Base-by-base conservation (phyloP, 306 rosid genomes). In the Biancaea sappan region DNA sequence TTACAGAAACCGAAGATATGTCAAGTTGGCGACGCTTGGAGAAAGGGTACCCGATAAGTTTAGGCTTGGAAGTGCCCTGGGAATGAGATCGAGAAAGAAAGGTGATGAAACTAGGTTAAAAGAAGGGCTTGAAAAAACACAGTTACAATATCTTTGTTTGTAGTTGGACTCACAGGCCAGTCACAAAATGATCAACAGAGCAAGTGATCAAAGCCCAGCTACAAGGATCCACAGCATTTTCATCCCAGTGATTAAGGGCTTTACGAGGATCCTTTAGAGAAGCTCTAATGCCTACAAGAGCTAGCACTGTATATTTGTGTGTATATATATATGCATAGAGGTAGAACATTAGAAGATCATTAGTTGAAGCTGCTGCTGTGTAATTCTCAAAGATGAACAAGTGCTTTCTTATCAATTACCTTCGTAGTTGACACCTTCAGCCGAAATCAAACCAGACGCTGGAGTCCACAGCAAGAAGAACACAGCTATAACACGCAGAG, bases 221-320 rank as follows among this genome's bases (percentile, higher is more conserved):
- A 81, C 99, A 95, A 40, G 99, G 99, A 86, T 95, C 99, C 50
- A 95, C 99, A 58, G 96, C 92, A 72, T 81, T 69, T 15, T 14
- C 79, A 78, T 95, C 98, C 99, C 99, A 95, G 61, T 73, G 90
- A 68, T 40, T 38, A 50, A 95, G 87, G 47, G 81, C 84, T 28
- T 77, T 75, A 56, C 72, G 86, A 76, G 98, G 97, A 71, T 92
- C 99, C 71, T 57, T 58, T 10, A 95, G 76, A 44, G 84, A 69
- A 8, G 21, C 21, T 62, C 74, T 92, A 52, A 95, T 84, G 31
- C 70, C 66, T 78, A 88, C 88, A 78, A 95, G 66, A 57, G 99
- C 98, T 85, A 74, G 84, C 56, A 95, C 99, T 95, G 74, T 72
- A 84, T 57, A 35, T 25, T 62, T 29, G 1, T 40, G 11, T 11